A percentile compares a stretch with the other conserved stretches of the same genome.
These are phyloP conservation scores for Dalechampia spathulata DNA, from an alignment of 441 rosid species.

Conservation along the genomic window DNA sequence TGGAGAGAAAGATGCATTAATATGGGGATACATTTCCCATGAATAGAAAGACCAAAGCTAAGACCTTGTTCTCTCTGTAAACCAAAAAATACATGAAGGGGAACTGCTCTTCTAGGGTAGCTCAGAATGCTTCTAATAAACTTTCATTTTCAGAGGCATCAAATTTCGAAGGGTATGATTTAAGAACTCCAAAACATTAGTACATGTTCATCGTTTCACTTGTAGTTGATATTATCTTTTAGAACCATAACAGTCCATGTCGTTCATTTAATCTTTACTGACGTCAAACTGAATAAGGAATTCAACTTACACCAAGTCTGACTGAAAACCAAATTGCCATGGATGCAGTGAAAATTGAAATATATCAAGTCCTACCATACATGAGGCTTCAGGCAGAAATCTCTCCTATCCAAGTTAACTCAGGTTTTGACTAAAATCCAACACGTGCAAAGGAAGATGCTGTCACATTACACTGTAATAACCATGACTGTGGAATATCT, in stretches of 20 bases:
- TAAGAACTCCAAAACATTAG: background rate
- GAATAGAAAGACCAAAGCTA: no score
- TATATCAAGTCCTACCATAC: no score
- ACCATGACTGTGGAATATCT: background rate
- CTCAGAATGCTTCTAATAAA: background rate
- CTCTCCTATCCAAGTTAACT: background rate
- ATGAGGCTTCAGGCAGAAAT: background rate
- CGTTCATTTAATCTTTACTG: background rate
- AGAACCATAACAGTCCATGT: background rate
- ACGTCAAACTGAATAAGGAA: background rate
- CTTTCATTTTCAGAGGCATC: background rate
- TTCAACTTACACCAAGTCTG: background rate
- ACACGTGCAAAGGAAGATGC: background rate
- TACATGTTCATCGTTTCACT: background rate
- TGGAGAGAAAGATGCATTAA: no score
- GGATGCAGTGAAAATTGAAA: no score
- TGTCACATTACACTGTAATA: background rate
- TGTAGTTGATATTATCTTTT: background rate
- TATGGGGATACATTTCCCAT: no score
- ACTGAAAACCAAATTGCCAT: background rate
- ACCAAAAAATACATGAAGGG: background rate
- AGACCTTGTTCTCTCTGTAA: no score
- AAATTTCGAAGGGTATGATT: background rate
- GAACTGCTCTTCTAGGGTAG: background rate
- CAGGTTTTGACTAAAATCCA: background rate